Base-by-base conservation (phyloP, 371 early-diverging fungal species). In the Mucor irregularis region DNA sequence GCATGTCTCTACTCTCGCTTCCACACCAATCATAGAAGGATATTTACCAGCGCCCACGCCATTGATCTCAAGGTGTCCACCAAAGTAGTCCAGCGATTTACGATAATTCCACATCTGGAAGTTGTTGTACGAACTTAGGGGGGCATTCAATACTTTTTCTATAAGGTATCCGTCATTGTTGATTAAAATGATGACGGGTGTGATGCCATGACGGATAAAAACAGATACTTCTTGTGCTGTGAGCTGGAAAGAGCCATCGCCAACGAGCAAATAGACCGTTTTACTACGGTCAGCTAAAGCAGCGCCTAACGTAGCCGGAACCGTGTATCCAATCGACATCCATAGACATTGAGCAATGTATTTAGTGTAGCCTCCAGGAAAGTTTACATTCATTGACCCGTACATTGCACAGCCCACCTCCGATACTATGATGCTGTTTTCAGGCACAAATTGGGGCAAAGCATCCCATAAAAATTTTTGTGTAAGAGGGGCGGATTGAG, bases 151-250 rank as follows among this genome's bases (percentile, higher is more conserved):
- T 2, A 73, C 44, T 28, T 74, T 70, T 43, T 82, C 82, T 47
- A 80, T 80, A 14, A 71, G 60, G 53, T 80, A 83, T 35, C 81
- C 83, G 19, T 79, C 74, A 38, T 83, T 83, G 60, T 79, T 80
- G 31, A 83, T 31, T 13, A 83, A 35, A 49, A 81, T 53, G 26
- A 83, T 74, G 16, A 75, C 69, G 26, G 76, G 77, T 2, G 62
- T 67, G 21, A 77, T 58, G n/a, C 75, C 76, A 38, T 71, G 66
- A 29, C 72, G 76, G 14, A 77, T 61, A 61, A 83, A 69, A 13
- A 73, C 75, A 14, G 80, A 77, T 13, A 82, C 35, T 49, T 75
- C 80, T 51, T 76, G 72, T 14, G 64, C 75, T 8, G 80, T 77
- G 45, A 82, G 34, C 49, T 82, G 82, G 73, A 79, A 79, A 7